Percentiles rank a stretch among this genome's conserved stretches.
Conservation (phyloP, 345 rosid species). For the Boechera stricta region DNA sequence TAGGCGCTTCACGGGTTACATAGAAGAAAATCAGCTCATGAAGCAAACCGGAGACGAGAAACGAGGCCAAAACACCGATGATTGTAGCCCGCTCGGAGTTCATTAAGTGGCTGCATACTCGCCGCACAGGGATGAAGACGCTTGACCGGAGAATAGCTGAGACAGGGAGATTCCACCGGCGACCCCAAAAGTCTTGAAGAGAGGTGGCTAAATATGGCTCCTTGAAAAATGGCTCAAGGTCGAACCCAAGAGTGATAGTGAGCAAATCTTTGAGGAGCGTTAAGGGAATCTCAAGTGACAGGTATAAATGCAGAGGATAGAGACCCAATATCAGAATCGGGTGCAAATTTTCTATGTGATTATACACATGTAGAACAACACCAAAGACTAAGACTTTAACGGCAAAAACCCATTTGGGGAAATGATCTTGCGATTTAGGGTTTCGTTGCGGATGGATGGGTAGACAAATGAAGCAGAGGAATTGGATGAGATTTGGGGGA, state of each 20-base stretch:
- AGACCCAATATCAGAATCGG: slow-evolving; percentile 44
- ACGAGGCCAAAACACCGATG: slow-evolving; percentile 27
- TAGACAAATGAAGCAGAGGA: slow-evolving; percentile 51
- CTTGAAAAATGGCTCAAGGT: slow-evolving; percentile 58
- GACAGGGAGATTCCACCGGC: slow-evolving; percentile 72
- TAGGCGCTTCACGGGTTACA: slow-evolving; percentile 38
- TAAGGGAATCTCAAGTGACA: slow-evolving; percentile 48
- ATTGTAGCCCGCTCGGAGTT: not conserved
- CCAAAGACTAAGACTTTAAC: slow-evolving; percentile 46
- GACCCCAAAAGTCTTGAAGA: not conserved
- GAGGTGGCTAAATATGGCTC: slow-evolving; percentile 43
- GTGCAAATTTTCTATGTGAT: slow-evolving; percentile 39
- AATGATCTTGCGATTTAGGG: slow-evolving; percentile 2
- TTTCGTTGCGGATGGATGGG: slow-evolving; percentile 53
- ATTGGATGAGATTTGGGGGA: slow-evolving; percentile 42
- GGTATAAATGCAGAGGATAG: slow-evolving; percentile 47
- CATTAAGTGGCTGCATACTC: not conserved
- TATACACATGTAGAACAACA: slow-evolving; percentile 31
- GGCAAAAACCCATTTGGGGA: slow-evolving; percentile 42
- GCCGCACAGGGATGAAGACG: slow-evolving; percentile 42
- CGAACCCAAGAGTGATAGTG: slow-evolving; percentile 31
- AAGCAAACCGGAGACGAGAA: slow-evolving; percentile 43
- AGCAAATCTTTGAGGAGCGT: slow-evolving; percentile 44
- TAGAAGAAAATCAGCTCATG: slow-evolving; percentile 36
- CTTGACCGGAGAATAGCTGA: slow-evolving; percentile 53